A percentile compares a stretch with the other conserved stretches of the same genome.
Evolutionary conservation across 306 rosid genomes (phyloP).

Genomic region (Medicago lupulina): DNA sequence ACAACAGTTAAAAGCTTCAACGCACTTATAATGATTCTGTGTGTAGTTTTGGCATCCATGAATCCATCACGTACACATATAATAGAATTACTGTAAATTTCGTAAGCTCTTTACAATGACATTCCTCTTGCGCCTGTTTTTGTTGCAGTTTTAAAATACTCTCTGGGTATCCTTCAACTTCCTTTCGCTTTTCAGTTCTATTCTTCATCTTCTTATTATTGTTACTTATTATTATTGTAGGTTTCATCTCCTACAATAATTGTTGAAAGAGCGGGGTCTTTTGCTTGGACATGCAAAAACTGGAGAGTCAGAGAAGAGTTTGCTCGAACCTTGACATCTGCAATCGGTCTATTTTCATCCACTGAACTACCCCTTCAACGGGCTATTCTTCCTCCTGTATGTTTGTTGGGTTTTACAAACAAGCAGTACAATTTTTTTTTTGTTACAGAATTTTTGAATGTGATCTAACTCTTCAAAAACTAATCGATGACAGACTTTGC

Average conservation of each 20-base stretch:
- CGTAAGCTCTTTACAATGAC: conserved; percentile 10
- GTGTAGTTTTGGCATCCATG: conserved; percentile 22
- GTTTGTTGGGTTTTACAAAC: conserved; percentile 40
- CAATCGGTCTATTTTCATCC: conserved; percentile 88
- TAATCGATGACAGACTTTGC: conserved; percentile 74
- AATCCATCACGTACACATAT: conserved; percentile 5
- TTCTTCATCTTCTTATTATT: not conserved
- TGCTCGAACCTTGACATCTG: conserved; percentile 92
- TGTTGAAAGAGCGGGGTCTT: conserved; percentile 97
- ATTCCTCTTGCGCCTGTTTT: conserved; percentile 21
- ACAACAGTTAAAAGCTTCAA: conserved; percentile 17
- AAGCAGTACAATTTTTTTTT: conserved; percentile 11
- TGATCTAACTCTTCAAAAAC: conserved; percentile 29
- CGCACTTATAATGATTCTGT: conserved; percentile 25
- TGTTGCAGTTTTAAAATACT: conserved; percentile 27
- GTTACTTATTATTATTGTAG: conserved; percentile 47
- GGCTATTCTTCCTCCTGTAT: conserved; percentile 89
- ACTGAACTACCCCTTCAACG: conserved; percentile 97
- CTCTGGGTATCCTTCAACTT: conserved; percentile 18
- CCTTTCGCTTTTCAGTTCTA: conserved; percentile 32
- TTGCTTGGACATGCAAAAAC: conserved; percentile 93
- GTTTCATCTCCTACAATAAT: conserved; percentile 97
- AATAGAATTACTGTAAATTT: conserved; percentile 26
- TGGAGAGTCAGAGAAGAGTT: conserved; percentile 99
- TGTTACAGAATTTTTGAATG: conserved; percentile 17